Conservation (phyloP, 1,284 basidiomycete genomes). For the Trametes polyzona region DNA sequence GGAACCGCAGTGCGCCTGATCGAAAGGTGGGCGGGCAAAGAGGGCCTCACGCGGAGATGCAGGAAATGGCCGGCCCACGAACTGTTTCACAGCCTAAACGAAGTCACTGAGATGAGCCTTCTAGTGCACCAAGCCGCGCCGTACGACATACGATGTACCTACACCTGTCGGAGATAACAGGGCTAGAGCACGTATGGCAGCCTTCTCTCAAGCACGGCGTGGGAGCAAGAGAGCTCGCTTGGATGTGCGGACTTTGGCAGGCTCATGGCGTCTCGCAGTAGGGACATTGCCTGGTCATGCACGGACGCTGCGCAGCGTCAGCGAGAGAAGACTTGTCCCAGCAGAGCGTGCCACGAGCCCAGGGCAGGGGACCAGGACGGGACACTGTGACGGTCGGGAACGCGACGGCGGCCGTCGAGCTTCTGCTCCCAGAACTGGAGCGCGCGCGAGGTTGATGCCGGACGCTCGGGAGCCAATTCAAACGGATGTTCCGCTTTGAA, state of each 20-base stretch:
- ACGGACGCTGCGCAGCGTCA: conserved; percentile 16
- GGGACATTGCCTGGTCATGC: conserved; percentile 1
- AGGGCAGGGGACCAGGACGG: conserved; percentile 4
- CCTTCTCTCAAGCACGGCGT: conserved; percentile 23
- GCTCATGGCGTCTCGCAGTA: conserved; percentile 19
- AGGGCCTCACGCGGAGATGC: conserved; percentile 7
- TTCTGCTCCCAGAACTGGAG: conserved; percentile 17
- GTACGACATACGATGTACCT: conserved; percentile 17
- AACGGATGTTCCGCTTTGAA: conserved; percentile 13
- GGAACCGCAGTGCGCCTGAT: not conserved
- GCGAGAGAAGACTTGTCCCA: conserved; percentile 23
- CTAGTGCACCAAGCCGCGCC: conserved; percentile 21
- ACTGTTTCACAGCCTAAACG: conserved; percentile 13
- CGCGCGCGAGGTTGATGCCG: conserved; percentile 21
- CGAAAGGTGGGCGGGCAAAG: conserved; percentile 11
- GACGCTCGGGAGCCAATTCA: conserved; percentile 9
- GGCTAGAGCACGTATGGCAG: conserved; percentile 17
- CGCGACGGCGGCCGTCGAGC: conserved; percentile 21
- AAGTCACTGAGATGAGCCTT: conserved; percentile 16
- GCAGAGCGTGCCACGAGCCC: conserved; percentile 12
- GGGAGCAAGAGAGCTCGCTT: conserved; percentile 11
- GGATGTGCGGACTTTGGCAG: conserved; percentile 18
- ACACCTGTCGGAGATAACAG: conserved; percentile 21
- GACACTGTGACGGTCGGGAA: conserved; percentile 20
- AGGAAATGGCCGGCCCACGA: conserved; percentile 20